Percentiles rank a stretch among this genome's conserved stretches.
phyloP scores from a whole-genome alignment of 169 alveolate genomes.

The Cryptosporidium baileyi region DNA sequence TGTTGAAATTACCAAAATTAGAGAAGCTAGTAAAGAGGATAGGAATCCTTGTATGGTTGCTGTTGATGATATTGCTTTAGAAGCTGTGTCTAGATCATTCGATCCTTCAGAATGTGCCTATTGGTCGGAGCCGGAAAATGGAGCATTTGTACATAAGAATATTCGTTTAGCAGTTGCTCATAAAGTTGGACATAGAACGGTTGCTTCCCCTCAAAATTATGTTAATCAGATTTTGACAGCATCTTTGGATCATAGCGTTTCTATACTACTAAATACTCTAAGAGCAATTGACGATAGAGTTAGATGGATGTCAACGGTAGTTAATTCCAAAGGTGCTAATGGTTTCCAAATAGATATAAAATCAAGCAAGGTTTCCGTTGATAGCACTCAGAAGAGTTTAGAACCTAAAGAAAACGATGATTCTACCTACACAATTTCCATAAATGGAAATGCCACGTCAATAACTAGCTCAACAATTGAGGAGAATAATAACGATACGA shows the following conservation, averaged over 20 bases:
- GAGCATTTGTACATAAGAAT: slow-evolving; percentile 63
- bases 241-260: slow-evolving; percentile 52
- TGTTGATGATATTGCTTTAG: slow-evolving; percentile 62
- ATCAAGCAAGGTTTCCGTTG: not conserved
- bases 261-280: slow-evolving; percentile 38
- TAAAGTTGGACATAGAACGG: slow-evolving; percentile 66
- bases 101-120: slow-evolving; percentile 70
- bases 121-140: slow-evolving; percentile 70
- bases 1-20: slow-evolving; percentile 22
- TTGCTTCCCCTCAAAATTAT: slow-evolving; percentile 39
- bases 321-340: slow-evolving; percentile 2
- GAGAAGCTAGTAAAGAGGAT: not conserved
- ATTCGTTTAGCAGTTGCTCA: slow-evolving; percentile 63
- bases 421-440: not conserved
- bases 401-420: not conserved
- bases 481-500: not conserved
- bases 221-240: slow-evolving; percentile 62
- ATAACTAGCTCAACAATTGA: not conserved
- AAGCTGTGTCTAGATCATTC: slow-evolving; percentile 53
- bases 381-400: not conserved
- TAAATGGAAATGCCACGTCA: slow-evolving; percentile 12
- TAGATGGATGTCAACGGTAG: slow-evolving; percentile 65
- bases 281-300: slow-evolving; percentile 69
- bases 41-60: slow-evolving; percentile 40
- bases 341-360: slow-evolving; percentile 24